Evolutionary conservation across 1,139 yeast genomes (phyloP), one percentile per base, ranked within the genome.

Genomic region (Hansenula sp.): DNA sequence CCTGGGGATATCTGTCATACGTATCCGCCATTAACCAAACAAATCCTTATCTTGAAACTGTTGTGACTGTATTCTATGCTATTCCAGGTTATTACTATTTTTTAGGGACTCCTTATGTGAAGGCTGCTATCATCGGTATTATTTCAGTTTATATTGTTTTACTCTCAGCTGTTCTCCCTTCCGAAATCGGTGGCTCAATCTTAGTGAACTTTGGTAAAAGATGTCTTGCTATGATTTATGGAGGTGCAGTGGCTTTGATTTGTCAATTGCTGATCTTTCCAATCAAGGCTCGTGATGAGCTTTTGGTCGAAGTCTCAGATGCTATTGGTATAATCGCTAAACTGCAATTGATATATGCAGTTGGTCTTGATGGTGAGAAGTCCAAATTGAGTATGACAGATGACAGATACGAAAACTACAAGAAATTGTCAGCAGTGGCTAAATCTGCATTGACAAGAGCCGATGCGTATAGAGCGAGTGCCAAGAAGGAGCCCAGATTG

Each of bases 71-170:
- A 0, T 54, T 73, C 42, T 77, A 76, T 12, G 68, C 74, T 4
- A 55, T 66, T 9, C 72, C 76, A 1, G 76, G 76, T 0, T 73
- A 64, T 48, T 75, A 74, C 51, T 66, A 51, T 43, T 55, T 72
- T 45, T 43, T 74, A 32, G 73, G 69, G 1, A 65, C 77, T 0
- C 74, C 76, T 1, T 73, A 72, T 47, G 70, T 72, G 13, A 75
- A 73, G 48, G 77, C 79, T 1, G 78, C 76, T 0, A 68, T 74
- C 45, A 72, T 75, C 39, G 71, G 73, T 15, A 61, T 72, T 21
- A 74, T 75, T 36, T 70, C 76, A 36, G 65, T 71, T 17, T 70
- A 71, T 44, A 62, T 74, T 41, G 79, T 75, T 13, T 54, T 71
- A 38, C 54, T 72, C 21, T 72, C 77, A 0, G 61, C 77, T 3